Conservation (phyloP, 441 rosid species). For the Pelargonium fulgidum region DNA sequence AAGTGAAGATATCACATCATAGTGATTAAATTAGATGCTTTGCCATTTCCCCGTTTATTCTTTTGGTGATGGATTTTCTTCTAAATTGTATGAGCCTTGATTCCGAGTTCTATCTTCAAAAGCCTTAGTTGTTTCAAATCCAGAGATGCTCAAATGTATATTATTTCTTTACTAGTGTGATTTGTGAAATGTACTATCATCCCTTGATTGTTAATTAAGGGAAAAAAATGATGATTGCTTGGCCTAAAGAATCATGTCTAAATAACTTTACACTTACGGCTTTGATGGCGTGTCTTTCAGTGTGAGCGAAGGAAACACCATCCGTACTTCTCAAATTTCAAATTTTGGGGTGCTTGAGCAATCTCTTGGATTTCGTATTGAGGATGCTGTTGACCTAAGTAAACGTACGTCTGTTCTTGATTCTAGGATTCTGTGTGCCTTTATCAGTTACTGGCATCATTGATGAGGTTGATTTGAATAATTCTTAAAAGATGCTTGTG, state of each 20-base stretch:
- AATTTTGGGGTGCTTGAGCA: conserved; percentile 44
- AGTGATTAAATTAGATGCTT: neutral
- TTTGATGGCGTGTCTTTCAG: conserved; percentile 34
- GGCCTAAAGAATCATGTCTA: conserved; percentile 4
- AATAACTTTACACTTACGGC: conserved; percentile 13
- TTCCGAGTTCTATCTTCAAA: neutral
- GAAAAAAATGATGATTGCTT: neutral
- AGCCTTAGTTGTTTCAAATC: neutral
- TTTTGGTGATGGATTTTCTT: neutral
- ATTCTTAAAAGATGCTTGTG: neutral
- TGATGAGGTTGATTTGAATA: neutral
- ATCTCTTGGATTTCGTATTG: conserved; percentile 46
- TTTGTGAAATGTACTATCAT: neutral
- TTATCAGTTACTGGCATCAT: neutral
- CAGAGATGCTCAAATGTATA: neutral
- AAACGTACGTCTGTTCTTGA: conserved; percentile 34
- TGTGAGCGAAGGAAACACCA: conserved; percentile 36
- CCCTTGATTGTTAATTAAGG: neutral
- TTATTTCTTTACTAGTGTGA: neutral
- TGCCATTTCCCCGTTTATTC: neutral
- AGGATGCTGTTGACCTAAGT: conserved; percentile 47
- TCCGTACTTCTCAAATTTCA: conserved; percentile 36
- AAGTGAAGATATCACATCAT: neutral
- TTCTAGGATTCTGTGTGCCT: neutral
- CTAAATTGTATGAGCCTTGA: neutral